A percentile compares a stretch with the other conserved stretches of the same genome.
phyloP scores from a whole-genome alignment of 345 rosid genomes.

The Lumnitzera littorea region DNA sequence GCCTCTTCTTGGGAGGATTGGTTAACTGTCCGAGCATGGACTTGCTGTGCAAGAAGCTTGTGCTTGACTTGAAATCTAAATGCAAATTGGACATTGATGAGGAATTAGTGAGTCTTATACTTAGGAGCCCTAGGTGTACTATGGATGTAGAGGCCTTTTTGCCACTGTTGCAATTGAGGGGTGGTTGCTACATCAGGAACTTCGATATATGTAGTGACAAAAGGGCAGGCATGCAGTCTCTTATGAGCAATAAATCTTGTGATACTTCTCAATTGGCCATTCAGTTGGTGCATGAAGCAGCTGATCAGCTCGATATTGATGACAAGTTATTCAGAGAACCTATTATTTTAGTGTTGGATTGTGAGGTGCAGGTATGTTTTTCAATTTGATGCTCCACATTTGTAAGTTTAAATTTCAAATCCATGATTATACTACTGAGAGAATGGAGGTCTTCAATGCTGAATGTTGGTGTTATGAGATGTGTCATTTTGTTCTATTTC shows the following conservation, averaged over 20 bases:
- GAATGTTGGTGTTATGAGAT: no score
- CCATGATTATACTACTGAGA: neutral
- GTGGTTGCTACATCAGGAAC: constrained; percentile 56
- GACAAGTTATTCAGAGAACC: constrained; percentile 47
- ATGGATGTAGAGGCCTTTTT: constrained; percentile 37
- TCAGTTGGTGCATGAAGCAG: constrained; percentile 52
- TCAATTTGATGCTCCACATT: no score
- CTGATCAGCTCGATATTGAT: constrained; percentile 41
- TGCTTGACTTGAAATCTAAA: constrained; percentile 53
- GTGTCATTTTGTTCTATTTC: no score
- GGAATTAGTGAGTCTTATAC: constrained; percentile 47
- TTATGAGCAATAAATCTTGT: constrained; percentile 19
- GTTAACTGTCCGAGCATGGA: constrained; percentile 34
- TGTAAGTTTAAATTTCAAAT: no score
- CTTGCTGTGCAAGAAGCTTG: constrained; percentile 41
- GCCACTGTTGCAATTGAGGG: constrained; percentile 31
- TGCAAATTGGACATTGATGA: constrained; percentile 62
- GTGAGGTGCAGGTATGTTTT: constrained; percentile 72
- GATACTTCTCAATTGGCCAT: constrained; percentile 38
- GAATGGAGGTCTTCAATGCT: neutral
- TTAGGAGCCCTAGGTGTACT: constrained; percentile 39
- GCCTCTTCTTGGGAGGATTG: constrained; percentile 58
- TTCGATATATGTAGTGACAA: constrained; percentile 30
- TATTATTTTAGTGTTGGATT: constrained; percentile 61
- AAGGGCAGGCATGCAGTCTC: constrained; percentile 19